phyloP scores from a whole-genome alignment of 352 stramenopile species.

The Plasmopara viticola region DNA sequence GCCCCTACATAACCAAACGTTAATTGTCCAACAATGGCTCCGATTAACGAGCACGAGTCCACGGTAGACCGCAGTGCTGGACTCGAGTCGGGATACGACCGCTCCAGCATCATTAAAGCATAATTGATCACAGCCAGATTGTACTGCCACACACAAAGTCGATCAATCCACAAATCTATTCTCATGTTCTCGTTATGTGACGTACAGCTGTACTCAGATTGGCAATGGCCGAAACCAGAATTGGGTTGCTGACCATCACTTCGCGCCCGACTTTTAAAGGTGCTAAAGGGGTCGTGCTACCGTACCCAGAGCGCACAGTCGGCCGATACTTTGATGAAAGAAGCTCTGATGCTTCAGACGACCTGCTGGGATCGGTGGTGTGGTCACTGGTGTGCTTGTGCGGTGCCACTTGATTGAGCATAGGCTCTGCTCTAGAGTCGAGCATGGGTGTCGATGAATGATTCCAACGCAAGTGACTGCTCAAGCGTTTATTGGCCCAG shows the following conservation, averaged over 20 bases:
- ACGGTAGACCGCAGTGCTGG: conserved; percentile 56
- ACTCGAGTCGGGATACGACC: conserved; percentile 45
- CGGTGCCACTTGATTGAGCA: conserved; percentile 13
- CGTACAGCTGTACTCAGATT: conserved; percentile 76
- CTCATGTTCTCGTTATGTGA: conserved; percentile 1
- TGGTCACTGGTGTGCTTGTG: conserved; percentile 7
- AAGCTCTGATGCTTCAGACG: conserved; percentile 16
- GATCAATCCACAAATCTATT: neutral
- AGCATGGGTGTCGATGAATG: conserved; percentile 3
- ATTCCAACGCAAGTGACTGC: conserved; percentile 8
- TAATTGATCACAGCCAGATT: conserved; percentile 78
- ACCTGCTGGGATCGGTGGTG: conserved; percentile 16
- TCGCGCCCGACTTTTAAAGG: conserved; percentile 2
- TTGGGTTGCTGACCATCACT: conserved; percentile 29
- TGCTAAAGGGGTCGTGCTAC: conserved; percentile 14
- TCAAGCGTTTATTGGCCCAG: conserved; percentile 13
- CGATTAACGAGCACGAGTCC: conserved; percentile 65
- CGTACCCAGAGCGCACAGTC: conserved; percentile 10
- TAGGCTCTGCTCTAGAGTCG: conserved; percentile 6
- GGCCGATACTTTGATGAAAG: conserved; percentile 19
- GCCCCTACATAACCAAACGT: conserved; percentile 78
- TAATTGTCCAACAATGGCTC: conserved; percentile 73
- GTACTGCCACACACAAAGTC: conserved; percentile 33
- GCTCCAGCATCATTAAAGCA: conserved; percentile 48
- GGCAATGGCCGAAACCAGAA: conserved; percentile 66